Conservation (phyloP, 768 basidiomycete species). For the Tylopilus balloui region DNA sequence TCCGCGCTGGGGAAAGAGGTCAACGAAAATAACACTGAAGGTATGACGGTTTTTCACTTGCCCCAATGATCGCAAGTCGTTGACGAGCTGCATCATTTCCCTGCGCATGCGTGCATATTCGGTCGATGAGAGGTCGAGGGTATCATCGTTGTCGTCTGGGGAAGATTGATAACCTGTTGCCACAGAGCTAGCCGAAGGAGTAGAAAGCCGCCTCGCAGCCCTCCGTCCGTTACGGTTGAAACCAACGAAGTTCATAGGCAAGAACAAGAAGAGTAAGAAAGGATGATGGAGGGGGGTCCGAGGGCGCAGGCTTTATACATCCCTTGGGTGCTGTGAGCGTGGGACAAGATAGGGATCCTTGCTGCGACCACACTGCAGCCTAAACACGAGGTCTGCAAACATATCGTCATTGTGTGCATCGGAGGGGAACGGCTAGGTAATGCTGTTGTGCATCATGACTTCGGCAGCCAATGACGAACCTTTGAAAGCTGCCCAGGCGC, state of each 20-base stretch:
- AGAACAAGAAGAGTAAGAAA: background rate
- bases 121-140: conserved; percentile 25
- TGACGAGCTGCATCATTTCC: conserved; percentile 38
- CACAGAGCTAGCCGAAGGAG: background rate
- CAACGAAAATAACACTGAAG: background rate
- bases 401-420: background rate
- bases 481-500: background rate
- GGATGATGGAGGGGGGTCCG: background rate
- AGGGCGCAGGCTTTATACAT: conserved; percentile 10
- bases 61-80: conserved; percentile 41
- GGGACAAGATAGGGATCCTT: background rate
- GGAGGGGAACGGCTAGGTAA: background rate
- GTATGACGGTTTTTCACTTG: conserved; percentile 5
- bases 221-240: background rate
- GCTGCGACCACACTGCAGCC: background rate
- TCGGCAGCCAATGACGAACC: no score
- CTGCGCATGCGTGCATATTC: conserved; percentile 40
- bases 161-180: conserved; percentile 2
- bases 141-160: conserved; percentile 12
- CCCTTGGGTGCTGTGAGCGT: background rate
- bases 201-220: background rate
- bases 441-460: background rate
- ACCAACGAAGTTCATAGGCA: conserved; percentile 1
- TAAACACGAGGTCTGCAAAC: background rate
- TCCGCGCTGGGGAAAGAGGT: conserved; percentile 31